phyloP scores from a whole-genome alignment of 1,139 yeast genomes.

The Yamadazyma sp. region DNA sequence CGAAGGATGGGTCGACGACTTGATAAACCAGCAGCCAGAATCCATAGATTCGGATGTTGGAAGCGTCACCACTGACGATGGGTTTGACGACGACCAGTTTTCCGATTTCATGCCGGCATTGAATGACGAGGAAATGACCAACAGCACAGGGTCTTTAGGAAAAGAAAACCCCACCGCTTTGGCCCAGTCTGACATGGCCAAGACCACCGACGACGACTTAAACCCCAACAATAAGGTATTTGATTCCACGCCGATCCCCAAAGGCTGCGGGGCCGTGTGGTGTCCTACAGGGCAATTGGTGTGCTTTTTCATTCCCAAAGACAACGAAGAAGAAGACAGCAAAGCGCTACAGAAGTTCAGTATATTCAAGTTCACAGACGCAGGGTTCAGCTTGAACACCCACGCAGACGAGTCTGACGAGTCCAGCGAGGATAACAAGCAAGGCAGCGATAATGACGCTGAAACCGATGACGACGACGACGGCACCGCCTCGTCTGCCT shows the following conservation, averaged over 20 bases:
- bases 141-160: conserved; percentile 17
- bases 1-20: conserved; percentile 49
- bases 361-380: conserved; percentile 40
- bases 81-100: conserved; percentile 25
- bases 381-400: conserved; percentile 30
- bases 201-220: conserved; percentile 15
- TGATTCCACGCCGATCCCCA: conserved; percentile 88
- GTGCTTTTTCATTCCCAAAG: conserved; percentile 75
- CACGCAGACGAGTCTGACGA: conserved; percentile 16
- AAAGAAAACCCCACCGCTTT: conserved; percentile 11
- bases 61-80: conserved; percentile 22
- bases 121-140: conserved; percentile 27
- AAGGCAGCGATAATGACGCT: conserved; percentile 6
- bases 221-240: conserved; percentile 22
- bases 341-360: conserved; percentile 32
- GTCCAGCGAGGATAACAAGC: conserved; percentile 7
- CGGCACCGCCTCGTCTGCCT: conserved; percentile 15
- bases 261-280: conserved; percentile 93
- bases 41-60: neutral
- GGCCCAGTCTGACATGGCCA: conserved; percentile 11
- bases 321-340: conserved; percentile 29
- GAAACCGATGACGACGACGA: conserved; percentile 12
- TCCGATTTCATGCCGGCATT: conserved; percentile 34
- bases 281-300: conserved; percentile 73
- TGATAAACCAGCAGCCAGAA: conserved; percentile 37